These are phyloP conservation scores for Cubamyces sp. DNA, from an alignment of 768 basidiomycete genomes.

Conservation along the genomic window DNA sequence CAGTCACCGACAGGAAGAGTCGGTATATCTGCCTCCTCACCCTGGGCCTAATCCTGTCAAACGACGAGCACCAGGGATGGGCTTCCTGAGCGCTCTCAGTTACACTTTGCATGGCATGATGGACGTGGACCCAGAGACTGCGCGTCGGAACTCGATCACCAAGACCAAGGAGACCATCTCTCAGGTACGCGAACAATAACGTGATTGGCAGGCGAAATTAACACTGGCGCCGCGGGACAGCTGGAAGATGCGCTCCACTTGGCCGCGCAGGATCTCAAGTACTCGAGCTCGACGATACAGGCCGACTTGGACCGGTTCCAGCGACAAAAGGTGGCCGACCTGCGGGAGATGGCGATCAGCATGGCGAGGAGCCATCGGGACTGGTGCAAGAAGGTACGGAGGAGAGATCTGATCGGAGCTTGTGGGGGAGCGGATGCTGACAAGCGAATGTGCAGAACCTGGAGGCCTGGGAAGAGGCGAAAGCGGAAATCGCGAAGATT, in stretches of 20 bases:
- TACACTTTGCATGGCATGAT: conserved; percentile 98
- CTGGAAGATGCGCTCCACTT: conserved; percentile 94
- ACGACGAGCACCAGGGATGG: conserved; percentile 75
- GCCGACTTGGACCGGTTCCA: conserved; percentile 98
- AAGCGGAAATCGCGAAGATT: conserved; percentile 88
- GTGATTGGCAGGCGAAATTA: conserved; percentile 4
- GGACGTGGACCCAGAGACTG: conserved; percentile 97
- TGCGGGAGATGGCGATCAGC: conserved; percentile 90
- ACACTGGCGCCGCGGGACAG: conserved; percentile 45
- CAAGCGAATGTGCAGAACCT: conserved; percentile 66
- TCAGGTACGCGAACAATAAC: conserved; percentile 57
- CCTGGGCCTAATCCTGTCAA: conserved; percentile 76
- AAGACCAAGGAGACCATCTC: conserved; percentile 95
- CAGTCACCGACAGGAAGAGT: conserved; percentile 34
- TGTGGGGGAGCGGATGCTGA: not conserved
- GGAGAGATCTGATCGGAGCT: not conserved
- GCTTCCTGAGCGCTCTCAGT: conserved; percentile 86
- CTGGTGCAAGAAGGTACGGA: conserved; percentile 90
- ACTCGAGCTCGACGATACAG: conserved; percentile 94
- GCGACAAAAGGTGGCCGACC: conserved; percentile 96
- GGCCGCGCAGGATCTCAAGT: conserved; percentile 92
- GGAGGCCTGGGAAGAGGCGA: conserved; percentile 96
- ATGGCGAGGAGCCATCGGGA: conserved; percentile 92
- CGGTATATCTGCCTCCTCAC: conserved; percentile 70
- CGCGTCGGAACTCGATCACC: conserved; percentile 88